Base-by-base conservation (phyloP, 2,329 filamentous ascomycete species). In the Talaromyces sp. region DNA sequence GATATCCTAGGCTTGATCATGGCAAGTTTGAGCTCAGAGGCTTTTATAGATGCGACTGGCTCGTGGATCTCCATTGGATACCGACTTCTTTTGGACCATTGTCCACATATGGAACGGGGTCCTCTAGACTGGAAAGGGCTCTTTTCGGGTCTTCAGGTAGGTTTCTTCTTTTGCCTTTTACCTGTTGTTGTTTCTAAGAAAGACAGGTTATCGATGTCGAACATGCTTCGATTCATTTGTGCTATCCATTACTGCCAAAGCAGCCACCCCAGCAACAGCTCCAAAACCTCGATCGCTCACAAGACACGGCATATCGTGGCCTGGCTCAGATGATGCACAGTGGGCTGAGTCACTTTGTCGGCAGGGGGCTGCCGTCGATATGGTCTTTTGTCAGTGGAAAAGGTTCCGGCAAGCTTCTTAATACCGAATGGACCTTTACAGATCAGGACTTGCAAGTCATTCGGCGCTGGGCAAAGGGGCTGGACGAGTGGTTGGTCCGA, bases 161-260 rank as follows among this genome's bases (percentile, higher is more conserved):
- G 22, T 17, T 56, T 39, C 17, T 47, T 15, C 28, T 2, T 2
- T 33, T 10, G 19, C 13, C 39, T 27, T 33, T 19, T 42, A 22
- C 7, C 4, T 11, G 13, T 27, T 11, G 39, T 13, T 30, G 56
- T 19, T 44, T 22, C 32, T 36, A 42, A 1, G 30, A 71, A 68
- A 65, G 70, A 7, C 69, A 53, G 49, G 49, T 53, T 53, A 53
- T 71, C 52, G 70, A 72, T 36, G 70, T 72, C 10, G 69, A 72
- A 58, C 70, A 72, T 57, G 70, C 70, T 9, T 72, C 70, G 4
- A 71, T 72, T 65, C 69, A 72, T 28, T 69, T 72, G 69, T 70
- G 68, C 10, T 68, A 69, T 27, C 70, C 70, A 30, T 60, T 72
- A 17, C 57, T 72, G 10, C 70, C 70, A 11, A 65, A 64, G 28